Percentiles rank a stretch among this genome's conserved stretches.
These are phyloP conservation scores for Aeminium ludgeri DNA, from an alignment of 495 filamentous ascomycete species.

Conservation along the genomic window DNA sequence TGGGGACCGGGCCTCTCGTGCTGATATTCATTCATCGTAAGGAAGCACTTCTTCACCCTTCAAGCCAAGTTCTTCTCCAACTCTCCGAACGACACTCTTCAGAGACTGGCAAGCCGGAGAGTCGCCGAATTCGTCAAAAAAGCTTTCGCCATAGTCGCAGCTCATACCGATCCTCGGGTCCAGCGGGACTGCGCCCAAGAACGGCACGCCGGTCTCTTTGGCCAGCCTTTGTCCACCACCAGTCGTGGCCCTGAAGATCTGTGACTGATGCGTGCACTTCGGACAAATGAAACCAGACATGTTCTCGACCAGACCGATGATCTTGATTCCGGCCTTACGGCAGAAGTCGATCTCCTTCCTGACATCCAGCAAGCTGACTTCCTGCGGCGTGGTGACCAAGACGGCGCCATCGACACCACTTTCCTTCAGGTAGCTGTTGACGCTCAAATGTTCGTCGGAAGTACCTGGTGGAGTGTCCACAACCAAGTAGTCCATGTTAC, in stretches of 20 bases:
- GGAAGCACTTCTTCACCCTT: too few relatives aligned
- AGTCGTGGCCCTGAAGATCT: constrained; percentile 85
- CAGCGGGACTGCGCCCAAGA: constrained; percentile 78
- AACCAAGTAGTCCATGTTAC: constrained; percentile 77
- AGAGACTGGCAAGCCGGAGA: constrained; percentile 38
- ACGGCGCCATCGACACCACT: constrained; percentile 85
- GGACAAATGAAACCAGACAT: constrained; percentile 95
- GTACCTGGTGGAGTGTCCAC: constrained; percentile 95
- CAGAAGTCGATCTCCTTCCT: constrained; percentile 96
- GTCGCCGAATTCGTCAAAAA: constrained; percentile 83
- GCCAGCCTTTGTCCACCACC: constrained; percentile 69
- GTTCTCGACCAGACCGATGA: constrained; percentile 89
- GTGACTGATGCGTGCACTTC: constrained; percentile 59
- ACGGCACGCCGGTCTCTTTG: constrained; percentile 69
- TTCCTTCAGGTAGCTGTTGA: constrained; percentile 75
- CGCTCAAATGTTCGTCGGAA: constrained; percentile 82
- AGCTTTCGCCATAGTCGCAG: constrained; percentile 93
- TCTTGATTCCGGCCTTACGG: constrained; percentile 73
- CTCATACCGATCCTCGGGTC: constrained; percentile 91
- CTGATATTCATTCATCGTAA: too few relatives aligned
- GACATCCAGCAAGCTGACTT: constrained; percentile 83
- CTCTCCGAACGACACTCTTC: constrained; percentile 13
- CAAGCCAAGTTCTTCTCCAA: constrained; percentile 8
- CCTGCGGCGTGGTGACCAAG: constrained; percentile 86
- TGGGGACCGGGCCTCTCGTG: too few relatives aligned